Percentiles rank a stretch among this genome's conserved stretches.
phyloP scores from a whole-genome alignment of 225 moss, liverwort and hornwort genomes.

The Bryum argenteum region DNA sequence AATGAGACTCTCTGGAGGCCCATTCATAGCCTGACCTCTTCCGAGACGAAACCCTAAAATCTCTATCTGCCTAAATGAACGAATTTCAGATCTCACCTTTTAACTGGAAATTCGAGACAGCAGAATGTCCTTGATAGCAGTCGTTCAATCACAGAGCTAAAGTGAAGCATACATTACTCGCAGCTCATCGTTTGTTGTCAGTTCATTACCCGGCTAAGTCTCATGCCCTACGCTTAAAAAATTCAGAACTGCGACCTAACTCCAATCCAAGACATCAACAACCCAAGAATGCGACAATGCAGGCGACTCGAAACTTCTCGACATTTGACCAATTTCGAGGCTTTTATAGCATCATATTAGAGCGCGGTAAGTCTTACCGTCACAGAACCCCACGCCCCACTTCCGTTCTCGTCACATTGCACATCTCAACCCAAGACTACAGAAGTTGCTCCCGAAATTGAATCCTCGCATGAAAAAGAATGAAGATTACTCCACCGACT shows the following conservation, averaged over 20 bases:
- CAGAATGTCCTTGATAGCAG: neutral
- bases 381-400: neutral
- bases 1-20: too few relatives aligned
- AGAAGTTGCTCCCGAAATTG: too few relatives aligned
- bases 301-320: neutral
- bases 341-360: neutral
- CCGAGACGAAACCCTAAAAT: slow-evolving; percentile 21
- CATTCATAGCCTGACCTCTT: neutral
- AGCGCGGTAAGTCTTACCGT: neutral
- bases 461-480: too few relatives aligned
- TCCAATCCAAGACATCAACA: neutral
- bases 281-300: slow-evolving; percentile 10
- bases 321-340: neutral
- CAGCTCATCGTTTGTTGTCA: neutral
- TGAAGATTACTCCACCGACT: neutral
- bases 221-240: neutral
- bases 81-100: slow-evolving; percentile 6
- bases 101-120: neutral
- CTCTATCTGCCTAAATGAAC: neutral
- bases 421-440: neutral
- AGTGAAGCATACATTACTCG: neutral
- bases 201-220: too few relatives aligned
- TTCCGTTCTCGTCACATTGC: neutral
- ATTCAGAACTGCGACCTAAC: slow-evolving; percentile 5
- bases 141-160: neutral